Evolutionary conservation across 2,329 filamentous ascomycete genomes (phyloP), one percentile per base, ranked within the genome.

Genomic region (Sporothrix protearum): DNA sequence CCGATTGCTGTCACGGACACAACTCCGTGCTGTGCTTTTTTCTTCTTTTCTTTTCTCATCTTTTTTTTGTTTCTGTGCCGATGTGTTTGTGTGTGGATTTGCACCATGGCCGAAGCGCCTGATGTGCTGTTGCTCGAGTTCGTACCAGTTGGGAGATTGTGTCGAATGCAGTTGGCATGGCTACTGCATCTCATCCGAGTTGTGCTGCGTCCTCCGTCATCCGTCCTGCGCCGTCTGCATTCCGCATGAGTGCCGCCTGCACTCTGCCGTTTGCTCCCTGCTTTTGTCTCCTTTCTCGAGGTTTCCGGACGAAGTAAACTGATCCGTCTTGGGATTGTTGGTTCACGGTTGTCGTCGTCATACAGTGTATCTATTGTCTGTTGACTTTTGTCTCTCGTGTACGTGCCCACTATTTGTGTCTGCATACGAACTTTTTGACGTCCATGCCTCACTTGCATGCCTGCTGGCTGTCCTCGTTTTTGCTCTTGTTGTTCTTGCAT

Each of bases 171-270:
- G 16, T 25, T 66, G 42, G 8, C 22, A 47, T 39, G 61, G 39
- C 25, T 66, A 66, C 63, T 66, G 42, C 63, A 49, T 49, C 25
- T 16, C n/a, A 25, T n/a, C 63, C 63, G 61, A 19, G 39, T 45
- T 25, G 39, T 64, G 12, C 42, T 47, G 39, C 61, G 39, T 66
- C 10, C n/a, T 64, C 39, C 36, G 39, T 14, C n/a, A n/a, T n/a
- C n/a, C n/a, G n/a, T n/a, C 16, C 39, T 30, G 39, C 39, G 39
- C 16, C 14, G 25, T 51, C 25, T 53, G 45, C 64, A 39, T 67
- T 53, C 64, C 45, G 64, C 28, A 36, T 51, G 45, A 19, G 51
- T 49, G 25, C 45, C 45, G 42, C n/a, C 64, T 67, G 64, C 45
- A 36, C 45, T 67, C 45, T 9, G 42, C 45, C 28, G 45, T 25